Conservation (phyloP, 2,329 filamentous ascomycete genomes). For the Sporothrix phasma region DNA sequence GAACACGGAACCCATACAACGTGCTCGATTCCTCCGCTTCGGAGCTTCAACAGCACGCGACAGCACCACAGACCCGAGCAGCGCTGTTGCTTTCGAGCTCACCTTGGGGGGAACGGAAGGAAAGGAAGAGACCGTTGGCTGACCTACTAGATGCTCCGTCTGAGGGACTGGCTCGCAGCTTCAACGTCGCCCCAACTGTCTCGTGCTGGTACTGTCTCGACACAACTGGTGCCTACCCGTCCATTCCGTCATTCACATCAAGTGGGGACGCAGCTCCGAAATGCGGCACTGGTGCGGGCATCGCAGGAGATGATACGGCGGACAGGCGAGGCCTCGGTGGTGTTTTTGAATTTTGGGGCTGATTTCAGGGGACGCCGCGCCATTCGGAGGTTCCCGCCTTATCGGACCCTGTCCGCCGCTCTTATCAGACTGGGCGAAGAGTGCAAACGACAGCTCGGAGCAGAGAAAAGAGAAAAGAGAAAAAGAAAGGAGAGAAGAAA, state of each 20-base stretch:
- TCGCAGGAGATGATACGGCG: neutral
- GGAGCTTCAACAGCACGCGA: neutral
- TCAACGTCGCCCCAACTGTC: too few relatives aligned
- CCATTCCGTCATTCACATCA: neutral
- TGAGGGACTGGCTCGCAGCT: too few relatives aligned
- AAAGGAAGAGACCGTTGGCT: too few relatives aligned
- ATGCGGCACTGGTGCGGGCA: neutral
- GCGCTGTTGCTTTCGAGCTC: too few relatives aligned
- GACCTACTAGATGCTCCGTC: too few relatives aligned
- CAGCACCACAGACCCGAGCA: neutral
- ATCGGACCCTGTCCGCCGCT: neutral
- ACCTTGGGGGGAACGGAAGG: too few relatives aligned
- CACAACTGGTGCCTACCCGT: neutral
- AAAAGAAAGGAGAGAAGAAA: too few relatives aligned
- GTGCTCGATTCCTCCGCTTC: too few relatives aligned
- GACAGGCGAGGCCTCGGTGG: neutral
- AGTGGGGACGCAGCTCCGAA: too few relatives aligned
- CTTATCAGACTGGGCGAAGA: neutral
- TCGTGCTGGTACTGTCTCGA: too few relatives aligned
- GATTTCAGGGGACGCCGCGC: neutral
- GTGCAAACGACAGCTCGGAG: neutral
- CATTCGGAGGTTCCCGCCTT: neutral
- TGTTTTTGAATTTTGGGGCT: neutral
- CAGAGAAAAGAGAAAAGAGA: too few relatives aligned
- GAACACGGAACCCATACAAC: too few relatives aligned